Base-by-base conservation (phyloP, 768 basidiomycete species). In the Boletus eberwhitei region DNA sequence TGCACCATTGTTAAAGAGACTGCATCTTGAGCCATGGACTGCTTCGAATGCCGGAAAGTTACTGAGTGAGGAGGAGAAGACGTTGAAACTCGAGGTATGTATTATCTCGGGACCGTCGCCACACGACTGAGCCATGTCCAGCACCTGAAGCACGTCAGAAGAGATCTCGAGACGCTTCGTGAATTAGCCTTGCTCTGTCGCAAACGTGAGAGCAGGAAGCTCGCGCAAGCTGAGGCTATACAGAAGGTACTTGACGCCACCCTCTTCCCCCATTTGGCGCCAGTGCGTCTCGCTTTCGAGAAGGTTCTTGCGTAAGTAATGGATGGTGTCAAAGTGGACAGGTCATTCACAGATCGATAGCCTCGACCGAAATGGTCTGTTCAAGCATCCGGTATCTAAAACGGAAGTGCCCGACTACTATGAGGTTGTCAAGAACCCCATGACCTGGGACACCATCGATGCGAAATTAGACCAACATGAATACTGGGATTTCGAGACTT, bases 11-110 rank as follows among this genome's bases (percentile, higher is more conserved):
- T 71, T 99, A 60, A 98, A 98, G 72, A 69, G 97, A 50, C 68
- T 99, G 53, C 94, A 99, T 73, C 75, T 98, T 26, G 96, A 99
- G 74, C 96, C 97, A 1, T 98, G 97, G 97, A 98, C 95, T 1
- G 91, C 92, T 3, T 84, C 80, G 39, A 79, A 84, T 17, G 78
- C 78, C 7, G 74, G 74, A 8, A 82, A 82, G 59, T 68, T 81
- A 31, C 79, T 91, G 63, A 90, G 85, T 5, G 90, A 94, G 19
- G 87, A 88, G 56, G 92, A 97, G 57, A 92, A 89, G 71, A 70
- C 76, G 9, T 78, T 84, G 76, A 93, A 91, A 64, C 79, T 97
- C 21, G 85, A 90, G 72, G 94, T 93, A 51, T 16, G 86, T 62
- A 60, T 16, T 5, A 17, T 47, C 48, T 46, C 31, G 12, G 5